Percentiles rank a stretch among this genome's conserved stretches.
Conservation (phyloP, 495 filamentous ascomycete genomes). For the Hyaloscypha bicolor region DNA sequence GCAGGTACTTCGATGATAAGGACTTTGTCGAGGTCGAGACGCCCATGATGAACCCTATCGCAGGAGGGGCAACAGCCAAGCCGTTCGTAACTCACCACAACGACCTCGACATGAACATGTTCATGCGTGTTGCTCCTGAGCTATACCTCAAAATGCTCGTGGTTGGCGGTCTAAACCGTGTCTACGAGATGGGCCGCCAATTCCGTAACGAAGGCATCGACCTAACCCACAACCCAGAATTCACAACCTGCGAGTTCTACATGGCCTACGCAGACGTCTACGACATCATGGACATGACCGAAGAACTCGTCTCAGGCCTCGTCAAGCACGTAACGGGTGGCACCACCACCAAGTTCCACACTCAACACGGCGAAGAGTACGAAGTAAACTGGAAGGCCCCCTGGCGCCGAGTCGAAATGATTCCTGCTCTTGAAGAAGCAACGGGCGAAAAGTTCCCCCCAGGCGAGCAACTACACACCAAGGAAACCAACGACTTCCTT, state of each 20-base stretch:
- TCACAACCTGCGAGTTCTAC: slow-evolving; percentile 98
- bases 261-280: slow-evolving; percentile 91
- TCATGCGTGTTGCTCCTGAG: slow-evolving; percentile 93
- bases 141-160: slow-evolving; percentile 95
- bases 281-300: slow-evolving; percentile 91
- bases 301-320: slow-evolving; percentile 90
- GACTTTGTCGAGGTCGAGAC: slow-evolving; percentile 97
- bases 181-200: slow-evolving; percentile 89
- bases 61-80: slow-evolving; percentile 93
- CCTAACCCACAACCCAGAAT: slow-evolving; percentile 97
- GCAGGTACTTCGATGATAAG: slow-evolving; percentile 79
- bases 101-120: slow-evolving; percentile 89
- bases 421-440: slow-evolving; percentile 86
- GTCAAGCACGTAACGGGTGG: slow-evolving; percentile 88
- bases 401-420: slow-evolving; percentile 96
- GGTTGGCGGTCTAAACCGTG: slow-evolving; percentile 87
- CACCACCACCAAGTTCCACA: slow-evolving; percentile 80
- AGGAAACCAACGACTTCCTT: slow-evolving; percentile 85
- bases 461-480: slow-evolving; percentile 83
- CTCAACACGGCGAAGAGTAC: slow-evolving; percentile 79
- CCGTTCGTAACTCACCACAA: slow-evolving; percentile 96
- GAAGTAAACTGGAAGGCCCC: slow-evolving; percentile 94
- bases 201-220: slow-evolving; percentile 97
- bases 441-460: slow-evolving; percentile 93
- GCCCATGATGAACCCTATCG: slow-evolving; percentile 95